phyloP scores from a whole-genome alignment of 2,329 filamentous ascomycete genomes.

The Fusarium verrucosum region DNA sequence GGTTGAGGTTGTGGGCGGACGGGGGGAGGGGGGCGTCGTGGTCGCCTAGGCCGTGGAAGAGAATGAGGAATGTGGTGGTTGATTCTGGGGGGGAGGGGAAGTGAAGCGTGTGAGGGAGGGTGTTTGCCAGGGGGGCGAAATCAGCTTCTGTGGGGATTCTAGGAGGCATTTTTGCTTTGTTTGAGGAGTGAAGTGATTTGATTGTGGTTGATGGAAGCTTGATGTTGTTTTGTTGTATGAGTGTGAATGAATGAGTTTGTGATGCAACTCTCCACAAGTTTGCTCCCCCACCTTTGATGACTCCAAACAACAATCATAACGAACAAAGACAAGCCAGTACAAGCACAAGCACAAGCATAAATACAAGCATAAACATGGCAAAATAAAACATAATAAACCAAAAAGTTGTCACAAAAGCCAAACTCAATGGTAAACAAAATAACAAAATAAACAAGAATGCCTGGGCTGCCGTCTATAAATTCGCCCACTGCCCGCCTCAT shows the following conservation, averaged over 20 bases:
- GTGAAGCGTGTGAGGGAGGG: constrained; percentile 54
- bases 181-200: neutral
- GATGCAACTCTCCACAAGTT: neutral
- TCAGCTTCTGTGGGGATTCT: constrained; percentile 62
- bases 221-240: neutral
- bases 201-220: neutral
- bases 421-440: neutral
- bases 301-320: neutral
- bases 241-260: too few species aligned
- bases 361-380: too few species aligned
- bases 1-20: constrained; percentile 74
- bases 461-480: neutral
- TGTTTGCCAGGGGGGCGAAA: constrained; percentile 54
- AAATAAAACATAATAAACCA: neutral
- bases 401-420: neutral
- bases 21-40: constrained; percentile 72
- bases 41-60: constrained; percentile 88
- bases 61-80: constrained; percentile 78
- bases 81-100: constrained; percentile 65
- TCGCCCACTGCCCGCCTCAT: neutral
- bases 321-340: neutral
- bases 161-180: constrained; percentile 52
- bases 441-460: neutral
- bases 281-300: neutral
- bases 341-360: neutral